Percentiles rank a stretch among this genome's conserved stretches.
These are phyloP conservation scores for Canavalia gladiata DNA, from an alignment of 306 rosid genomes.

Conservation along the genomic window DNA sequence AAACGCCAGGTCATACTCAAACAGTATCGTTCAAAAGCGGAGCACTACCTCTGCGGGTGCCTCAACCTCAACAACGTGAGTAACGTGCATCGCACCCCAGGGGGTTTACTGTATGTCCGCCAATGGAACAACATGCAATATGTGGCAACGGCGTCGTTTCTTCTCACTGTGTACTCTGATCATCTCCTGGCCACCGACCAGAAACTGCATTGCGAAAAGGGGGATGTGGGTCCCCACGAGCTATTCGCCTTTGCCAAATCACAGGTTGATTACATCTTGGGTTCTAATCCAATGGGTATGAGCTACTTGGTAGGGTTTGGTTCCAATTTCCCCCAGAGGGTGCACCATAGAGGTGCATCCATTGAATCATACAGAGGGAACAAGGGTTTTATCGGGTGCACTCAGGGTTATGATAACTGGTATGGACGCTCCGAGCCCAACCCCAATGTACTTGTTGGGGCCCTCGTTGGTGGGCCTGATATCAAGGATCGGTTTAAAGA, in stretches of 20 bases:
- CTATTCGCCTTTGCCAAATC: slow-evolving; percentile 69
- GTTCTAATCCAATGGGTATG: slow-evolving; percentile 73
- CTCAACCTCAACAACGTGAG: slow-evolving; percentile 65
- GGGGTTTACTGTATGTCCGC: slow-evolving; percentile 75
- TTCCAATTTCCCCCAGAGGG: slow-evolving; percentile 56
- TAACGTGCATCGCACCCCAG: slow-evolving; percentile 83
- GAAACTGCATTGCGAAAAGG: slow-evolving; percentile 56
- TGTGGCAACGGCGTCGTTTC: slow-evolving; percentile 72
- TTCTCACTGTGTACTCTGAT: slow-evolving; percentile 71
- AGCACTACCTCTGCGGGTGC: slow-evolving; percentile 72
- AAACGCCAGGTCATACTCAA: slow-evolving; percentile 53
- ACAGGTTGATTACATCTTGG: slow-evolving; percentile 82
- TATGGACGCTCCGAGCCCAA: slow-evolving; percentile 62
- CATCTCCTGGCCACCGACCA: slow-evolving; percentile 58
- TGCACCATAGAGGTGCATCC: slow-evolving; percentile 95
- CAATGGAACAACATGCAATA: slow-evolving; percentile 92
- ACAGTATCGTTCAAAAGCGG: slow-evolving; percentile 72
- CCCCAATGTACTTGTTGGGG: slow-evolving; percentile 73
- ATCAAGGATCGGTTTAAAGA: slow-evolving; percentile 63
- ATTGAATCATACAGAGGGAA: slow-evolving; percentile 59
- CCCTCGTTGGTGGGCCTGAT: slow-evolving; percentile 88
- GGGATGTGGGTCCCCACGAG: slow-evolving; percentile 51
- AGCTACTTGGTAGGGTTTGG: slow-evolving; percentile 83
- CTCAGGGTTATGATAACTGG: slow-evolving; percentile 79
- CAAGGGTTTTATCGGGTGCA: slow-evolving; percentile 80